These are phyloP conservation scores for Pueraria montana DNA, from an alignment of 306 rosid genomes.

Conservation along the genomic window DNA sequence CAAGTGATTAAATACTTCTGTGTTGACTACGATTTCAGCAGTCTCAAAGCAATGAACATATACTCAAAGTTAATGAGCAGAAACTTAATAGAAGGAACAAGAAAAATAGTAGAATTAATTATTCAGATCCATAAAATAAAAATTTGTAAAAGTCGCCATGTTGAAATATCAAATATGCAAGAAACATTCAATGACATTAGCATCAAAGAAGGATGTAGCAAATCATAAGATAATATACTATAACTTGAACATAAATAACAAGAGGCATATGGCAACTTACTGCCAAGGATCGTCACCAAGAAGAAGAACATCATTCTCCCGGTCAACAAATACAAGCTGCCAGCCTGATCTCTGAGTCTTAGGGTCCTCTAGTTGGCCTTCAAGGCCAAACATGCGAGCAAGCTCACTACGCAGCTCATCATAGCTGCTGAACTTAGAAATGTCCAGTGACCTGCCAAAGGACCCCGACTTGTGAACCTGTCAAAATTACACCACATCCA, in stretches of 20 bases:
- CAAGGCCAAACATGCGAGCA: slow-evolving; percentile 86
- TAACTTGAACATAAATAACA: slow-evolving; percentile 9
- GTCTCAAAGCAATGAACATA: slow-evolving; percentile 3
- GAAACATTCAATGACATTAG: slow-evolving; percentile 6
- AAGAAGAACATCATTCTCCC: slow-evolving; percentile 96
- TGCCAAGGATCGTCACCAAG: slow-evolving; percentile 95
- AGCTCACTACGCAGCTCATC: slow-evolving; percentile 89
- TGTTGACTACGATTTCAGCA: not conserved
- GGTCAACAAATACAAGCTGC: slow-evolving; percentile 99
- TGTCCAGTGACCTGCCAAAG: slow-evolving; percentile 85
- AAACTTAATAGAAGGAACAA: not conserved
- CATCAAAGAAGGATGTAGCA: not conserved
- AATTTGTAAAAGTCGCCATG: not conserved
- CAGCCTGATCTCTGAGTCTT: slow-evolving; percentile 99
- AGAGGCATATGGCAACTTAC: slow-evolving; percentile 57
- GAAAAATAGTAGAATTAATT: not conserved
- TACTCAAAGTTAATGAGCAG: not conserved
- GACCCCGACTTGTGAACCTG: slow-evolving; percentile 82
- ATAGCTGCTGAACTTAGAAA: slow-evolving; percentile 91
- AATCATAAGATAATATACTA: not conserved
- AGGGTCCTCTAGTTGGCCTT: slow-evolving; percentile 92
- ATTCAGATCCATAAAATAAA: slow-evolving; percentile 1
- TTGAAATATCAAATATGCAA: not conserved
- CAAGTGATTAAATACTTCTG: not conserved
- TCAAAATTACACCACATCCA: slow-evolving; percentile 41